Percentiles rank a stretch among this genome's conserved stretches.
Evolutionary conservation across 2,329 filamentous ascomycete genomes (phyloP).

Genomic region (Trichoderma afroharzianum): DNA sequence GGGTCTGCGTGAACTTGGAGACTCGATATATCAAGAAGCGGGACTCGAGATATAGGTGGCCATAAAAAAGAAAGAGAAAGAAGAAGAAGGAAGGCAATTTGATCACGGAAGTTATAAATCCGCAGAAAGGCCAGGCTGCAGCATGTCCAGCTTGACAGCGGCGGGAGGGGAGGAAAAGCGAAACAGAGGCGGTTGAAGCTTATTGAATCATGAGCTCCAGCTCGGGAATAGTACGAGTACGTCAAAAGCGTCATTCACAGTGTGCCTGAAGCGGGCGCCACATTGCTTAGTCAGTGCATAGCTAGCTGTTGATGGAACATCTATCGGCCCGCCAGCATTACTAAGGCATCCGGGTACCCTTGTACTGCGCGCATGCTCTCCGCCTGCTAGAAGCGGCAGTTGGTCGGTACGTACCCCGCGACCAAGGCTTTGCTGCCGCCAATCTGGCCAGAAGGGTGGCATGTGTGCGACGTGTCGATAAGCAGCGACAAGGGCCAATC

Average conservation of each 20-base stretch:
- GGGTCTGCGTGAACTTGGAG: not conserved
- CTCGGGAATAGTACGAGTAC: constrained; percentile 12
- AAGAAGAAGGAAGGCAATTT: not conserved
- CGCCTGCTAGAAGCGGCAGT: constrained; percentile 5
- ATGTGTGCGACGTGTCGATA: constrained; percentile 20
- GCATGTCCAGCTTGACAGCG: not conserved
- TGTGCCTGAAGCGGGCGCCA: constrained; percentile 24
- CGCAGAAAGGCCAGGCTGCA: not conserved
- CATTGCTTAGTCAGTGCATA: not conserved
- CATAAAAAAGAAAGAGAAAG: not conserved
- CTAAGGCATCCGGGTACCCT: not conserved
- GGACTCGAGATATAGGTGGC: not conserved
- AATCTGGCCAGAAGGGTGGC: constrained; percentile 25
- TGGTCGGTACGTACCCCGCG: constrained; percentile 13
- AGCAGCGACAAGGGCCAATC: not conserved
- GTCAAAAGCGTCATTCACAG: constrained; percentile 28
- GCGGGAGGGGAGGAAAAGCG: not conserved
- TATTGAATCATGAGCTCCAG: constrained; percentile 18
- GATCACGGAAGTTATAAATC: not conserved
- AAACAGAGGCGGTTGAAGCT: constrained; percentile 7
- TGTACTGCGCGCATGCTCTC: not conserved
- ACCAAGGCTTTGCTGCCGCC: constrained; percentile 17
- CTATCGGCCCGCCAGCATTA: not conserved
- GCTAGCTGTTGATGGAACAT: not conserved
- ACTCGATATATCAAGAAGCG: not conserved